Evolutionary conservation across 495 filamentous ascomycete species (phyloP), one percentile per base, ranked within the genome.

Genomic region (Talaromyces trachyspermus): DNA sequence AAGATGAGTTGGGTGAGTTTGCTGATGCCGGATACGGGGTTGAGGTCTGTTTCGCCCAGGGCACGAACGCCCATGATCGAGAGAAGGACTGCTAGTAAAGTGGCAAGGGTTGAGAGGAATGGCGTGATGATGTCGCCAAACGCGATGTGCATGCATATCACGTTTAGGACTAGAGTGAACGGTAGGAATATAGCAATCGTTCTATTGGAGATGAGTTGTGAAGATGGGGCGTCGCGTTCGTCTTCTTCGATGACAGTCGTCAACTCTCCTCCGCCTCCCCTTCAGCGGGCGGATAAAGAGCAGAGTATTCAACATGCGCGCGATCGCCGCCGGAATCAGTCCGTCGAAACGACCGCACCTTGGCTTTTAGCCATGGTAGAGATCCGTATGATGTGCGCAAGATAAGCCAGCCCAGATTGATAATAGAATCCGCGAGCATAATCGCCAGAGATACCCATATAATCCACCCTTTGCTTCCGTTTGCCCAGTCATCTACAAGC

Each of bases 1-100:
- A 98, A 96, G 62, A 96, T 79, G 8, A 98, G 81, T 66, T 98
- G 92, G 0, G 92, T 95, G 4, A 98, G 72, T 71, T 98, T 98
- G 61, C 81, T 87, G 66, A 98, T 98, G 39, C 92, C 92, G 17
- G 88, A 95, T 15, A 97, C 92, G 7, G 92, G 92, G 61, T 97
- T 98, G 20, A 98, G 75, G 59, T 98, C 92, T 7, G 92, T 98
- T 69, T 98, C 91, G 29, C 92, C 91, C 0, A 96, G 73, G 0
- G 92, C 92, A 17, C 92, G 76, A 43, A 98, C 92, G 40, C 94
- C 94, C 89, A 97, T 95, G 49, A 97, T 81, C 42, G 86, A 89
- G 18, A 96, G 75, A 24, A 97, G 67, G 17, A 98, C 80, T 1
- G 92, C 89, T 60, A 97, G 81, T 27, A 91, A 57, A 20, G 96